These are phyloP conservation scores for Aspergillus sparsus DNA, from an alignment of 495 filamentous ascomycete species.

Conservation along the genomic window DNA sequence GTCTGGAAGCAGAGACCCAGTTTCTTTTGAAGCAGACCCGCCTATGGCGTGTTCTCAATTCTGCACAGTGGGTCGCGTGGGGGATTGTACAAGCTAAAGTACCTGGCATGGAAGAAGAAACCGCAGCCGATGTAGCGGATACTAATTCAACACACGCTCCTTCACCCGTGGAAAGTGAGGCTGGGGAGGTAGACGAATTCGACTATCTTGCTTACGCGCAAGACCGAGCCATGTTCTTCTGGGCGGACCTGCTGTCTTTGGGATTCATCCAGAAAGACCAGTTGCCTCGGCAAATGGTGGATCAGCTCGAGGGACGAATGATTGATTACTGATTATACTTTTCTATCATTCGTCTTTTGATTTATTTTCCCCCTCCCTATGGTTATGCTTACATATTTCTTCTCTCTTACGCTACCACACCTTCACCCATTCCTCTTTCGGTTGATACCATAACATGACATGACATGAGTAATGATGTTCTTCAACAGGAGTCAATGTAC, in stretches of 20 bases:
- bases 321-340: conserved; percentile 52
- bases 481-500: conserved; percentile 16
- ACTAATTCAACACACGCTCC: conserved; percentile 19
- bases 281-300: conserved; percentile 61
- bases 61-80: conserved; percentile 93
- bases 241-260: conserved; percentile 78
- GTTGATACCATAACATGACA: conserved; percentile 17
- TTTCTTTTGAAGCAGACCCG: conserved; percentile 73
- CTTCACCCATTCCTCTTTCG: conserved; percentile 6
- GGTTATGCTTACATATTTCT: not conserved
- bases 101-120: conserved; percentile 56
- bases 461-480: conserved; percentile 16
- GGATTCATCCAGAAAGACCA: conserved; percentile 72
- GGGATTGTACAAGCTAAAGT: conserved; percentile 93
- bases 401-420: conserved; percentile 1
- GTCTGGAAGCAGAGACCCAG: conserved; percentile 61
- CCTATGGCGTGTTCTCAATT: conserved; percentile 83
- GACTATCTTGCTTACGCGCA: conserved; percentile 92
- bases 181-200: conserved; percentile 68
- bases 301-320: conserved; percentile 55
- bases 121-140: conserved; percentile 22
- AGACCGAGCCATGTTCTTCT: conserved; percentile 88
- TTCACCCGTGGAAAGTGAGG: conserved; percentile 25
- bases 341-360: not conserved
- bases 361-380: not conserved